Evolutionary conservation across 306 rosid species (phyloP), one percentile per base, ranked within the genome.

Genomic region (Vigna radiata): DNA sequence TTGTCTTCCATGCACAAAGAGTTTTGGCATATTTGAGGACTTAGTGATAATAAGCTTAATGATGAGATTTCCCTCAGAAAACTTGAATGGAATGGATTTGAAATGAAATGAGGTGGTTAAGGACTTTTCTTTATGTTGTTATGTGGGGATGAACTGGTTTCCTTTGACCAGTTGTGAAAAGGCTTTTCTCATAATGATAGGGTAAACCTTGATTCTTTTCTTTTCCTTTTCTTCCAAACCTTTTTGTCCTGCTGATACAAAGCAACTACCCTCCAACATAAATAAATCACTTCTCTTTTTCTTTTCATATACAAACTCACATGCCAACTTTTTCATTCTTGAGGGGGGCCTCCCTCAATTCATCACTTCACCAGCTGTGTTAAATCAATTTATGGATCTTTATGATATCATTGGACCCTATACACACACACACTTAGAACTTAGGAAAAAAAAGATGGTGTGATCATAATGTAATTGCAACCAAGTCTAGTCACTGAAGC

Each of bases 91-190:
- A 53, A 53, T 71, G 14, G 76, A 33, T 52, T 73, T 39, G 41
- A 49, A 68, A 72, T 56, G 2, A 41, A 61, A 5, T 53, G 27
- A 55, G 41, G 36, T 33, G 70, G 60, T 72, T 82, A 1, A 44
- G 52, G 80, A 47, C 62, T 54, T 46, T 74, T 77, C 84, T 83
- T 61, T 77, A 33, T 74, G 84, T 85, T 59, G 66, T 80, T 81
- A 59, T 47, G 19, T 77, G 63, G 78, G 65, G 59, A 70, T 83
- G 81, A 83, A 83, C 81, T 77, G 27, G 76, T 83, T 83, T 78
- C 72, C 31, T 85, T 83, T 82, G 89, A 85, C 89, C 84, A 73
- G 46, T 74, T 60, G 73, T 48, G 54, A 77, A 80, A 70, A 78
- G 33, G 68, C 41, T 39, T 74, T 61, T 58, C 48, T 63, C 62